These are phyloP conservation scores for Graphiopsis chlorocephala DNA, from an alignment of 2,329 filamentous ascomycete genomes.

Conservation along the genomic window DNA sequence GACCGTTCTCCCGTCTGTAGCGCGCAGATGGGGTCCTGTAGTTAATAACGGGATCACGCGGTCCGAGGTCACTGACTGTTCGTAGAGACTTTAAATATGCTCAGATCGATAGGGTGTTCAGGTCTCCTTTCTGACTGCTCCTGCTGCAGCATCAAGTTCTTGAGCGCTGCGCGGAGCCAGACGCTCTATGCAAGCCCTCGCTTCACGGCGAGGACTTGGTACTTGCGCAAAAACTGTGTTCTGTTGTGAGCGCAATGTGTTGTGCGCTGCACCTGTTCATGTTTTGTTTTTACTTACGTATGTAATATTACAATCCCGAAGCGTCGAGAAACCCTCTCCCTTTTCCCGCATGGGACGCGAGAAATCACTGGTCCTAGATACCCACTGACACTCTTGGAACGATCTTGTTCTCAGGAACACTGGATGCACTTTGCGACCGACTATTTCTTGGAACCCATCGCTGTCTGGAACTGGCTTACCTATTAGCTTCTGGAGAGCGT, in stretches of 20 bases:
- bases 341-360: slow-evolving; percentile 24
- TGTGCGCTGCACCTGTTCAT: slow-evolving; percentile 34
- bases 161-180: slow-evolving; percentile 38
- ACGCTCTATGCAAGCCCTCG: slow-evolving; percentile 40
- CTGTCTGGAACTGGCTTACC: slow-evolving; percentile 21
- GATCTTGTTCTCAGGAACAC: slow-evolving; percentile 19
- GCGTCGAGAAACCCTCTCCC: slow-evolving; percentile 29
- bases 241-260: slow-evolving; percentile 34
- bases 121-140: slow-evolving; percentile 20
- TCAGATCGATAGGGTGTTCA: slow-evolving; percentile 31
- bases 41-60: slow-evolving; percentile 35
- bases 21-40: slow-evolving; percentile 39
- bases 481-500: slow-evolving; percentile 27
- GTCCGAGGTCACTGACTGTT: slow-evolving; percentile 26
- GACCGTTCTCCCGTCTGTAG: slow-evolving; percentile 44
- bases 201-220: slow-evolving; percentile 24
- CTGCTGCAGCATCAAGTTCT: slow-evolving; percentile 27
- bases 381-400: slow-evolving; percentile 22
- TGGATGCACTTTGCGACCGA: slow-evolving; percentile 23
- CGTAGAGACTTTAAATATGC: slow-evolving; percentile 36
- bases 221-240: slow-evolving; percentile 36
- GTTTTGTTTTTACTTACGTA: slow-evolving; percentile 7
- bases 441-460: slow-evolving; percentile 24
- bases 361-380: slow-evolving; percentile 24
- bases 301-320: slow-evolving; percentile 17